Base-by-base conservation (phyloP, 306 rosid species). In the Sesbania bispinosa region DNA sequence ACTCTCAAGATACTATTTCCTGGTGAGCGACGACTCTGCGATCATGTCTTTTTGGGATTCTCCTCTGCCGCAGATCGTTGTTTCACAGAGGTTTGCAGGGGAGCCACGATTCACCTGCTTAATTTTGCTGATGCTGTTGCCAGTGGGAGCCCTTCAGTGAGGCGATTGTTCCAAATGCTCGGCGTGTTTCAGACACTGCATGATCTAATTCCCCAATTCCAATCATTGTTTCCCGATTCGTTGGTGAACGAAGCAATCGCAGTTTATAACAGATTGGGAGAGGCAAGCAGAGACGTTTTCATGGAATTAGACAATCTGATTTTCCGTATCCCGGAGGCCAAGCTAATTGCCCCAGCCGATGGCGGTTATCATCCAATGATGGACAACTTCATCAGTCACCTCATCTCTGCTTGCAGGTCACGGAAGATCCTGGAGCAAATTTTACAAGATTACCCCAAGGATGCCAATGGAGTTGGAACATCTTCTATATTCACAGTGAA, bases 71-170 rank as follows among this genome's bases (percentile, higher is more conserved):
- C 88, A 0, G 84, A 86, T 14, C 84, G 77, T 50, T 87, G 94
- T 20, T 92, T 92, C 78, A 78, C 79, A 81, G 92, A 92, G 71
- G 87, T 92, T 26, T 92, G 90, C 48, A 69, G 87, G 0, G 87
- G 85, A 39, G 78, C 86, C 9, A 76, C 80, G 50, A 64, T 84
- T 77, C 87, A 87, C 80, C 80, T 89, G 4, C 71, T 92, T 60
- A 87, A 84, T 48, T 84, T 87, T 8, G 88, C 88, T 0, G 85
- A 76, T 29, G 92, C 86, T 1, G 67, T 84, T 0, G 88, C 90
- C 0, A 79, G 83, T 4, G 86, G 89, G n/a, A 81, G 82, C 51
- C 81, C 89, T 11, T 77, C 86, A 2, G 81, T 81, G 0, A 87
- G 85, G 83, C 73, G 88, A 2, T 26, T 85, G 27, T 86, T 81